Evolutionary conservation across 768 basidiomycete genomes (phyloP).

Genomic region (Fomitopsis serialis): DNA sequence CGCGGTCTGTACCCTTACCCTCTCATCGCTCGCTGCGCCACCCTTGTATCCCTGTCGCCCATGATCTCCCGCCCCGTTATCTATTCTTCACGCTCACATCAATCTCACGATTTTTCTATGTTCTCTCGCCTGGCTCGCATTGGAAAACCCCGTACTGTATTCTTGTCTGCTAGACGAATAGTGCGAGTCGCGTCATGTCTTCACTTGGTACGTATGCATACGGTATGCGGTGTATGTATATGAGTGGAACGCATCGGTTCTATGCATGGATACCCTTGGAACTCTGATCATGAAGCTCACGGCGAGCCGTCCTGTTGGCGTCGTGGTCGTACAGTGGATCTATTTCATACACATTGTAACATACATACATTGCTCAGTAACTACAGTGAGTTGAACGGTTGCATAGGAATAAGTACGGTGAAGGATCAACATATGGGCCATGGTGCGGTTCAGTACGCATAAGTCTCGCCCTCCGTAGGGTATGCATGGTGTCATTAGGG

Average conservation of each 20-base stretch:
- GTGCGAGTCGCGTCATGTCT: constrained; percentile 8
- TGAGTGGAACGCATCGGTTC: not conserved
- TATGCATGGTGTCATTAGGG: not conserved
- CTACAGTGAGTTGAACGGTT: not conserved
- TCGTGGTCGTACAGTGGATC: not conserved
- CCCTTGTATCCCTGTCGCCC: constrained; percentile 8
- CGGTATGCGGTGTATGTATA: constrained; percentile 7
- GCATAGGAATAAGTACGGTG: not conserved
- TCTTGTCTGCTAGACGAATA: constrained; percentile 19
- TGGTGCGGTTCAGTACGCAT: not conserved
- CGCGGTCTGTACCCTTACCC: constrained; percentile 3
- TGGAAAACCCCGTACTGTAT: constrained; percentile 22
- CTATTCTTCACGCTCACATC: constrained; percentile 9
- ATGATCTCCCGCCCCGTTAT: constrained; percentile 2
- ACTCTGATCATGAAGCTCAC: not conserved
- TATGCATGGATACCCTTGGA: not conserved
- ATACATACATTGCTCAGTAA: not conserved
- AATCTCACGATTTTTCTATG: constrained; percentile 8
- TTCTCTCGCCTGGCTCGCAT: constrained; percentile 3
- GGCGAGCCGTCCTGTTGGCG: not conserved
- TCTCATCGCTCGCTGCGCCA: constrained; percentile 1
- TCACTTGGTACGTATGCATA: constrained; percentile 11
- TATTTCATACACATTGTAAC: not conserved
- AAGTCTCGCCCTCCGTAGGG: not conserved
- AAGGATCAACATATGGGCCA: not conserved